These are phyloP conservation scores for Penicillium sp. DNA, from an alignment of 2,329 filamentous ascomycete genomes.

Conservation along the genomic window DNA sequence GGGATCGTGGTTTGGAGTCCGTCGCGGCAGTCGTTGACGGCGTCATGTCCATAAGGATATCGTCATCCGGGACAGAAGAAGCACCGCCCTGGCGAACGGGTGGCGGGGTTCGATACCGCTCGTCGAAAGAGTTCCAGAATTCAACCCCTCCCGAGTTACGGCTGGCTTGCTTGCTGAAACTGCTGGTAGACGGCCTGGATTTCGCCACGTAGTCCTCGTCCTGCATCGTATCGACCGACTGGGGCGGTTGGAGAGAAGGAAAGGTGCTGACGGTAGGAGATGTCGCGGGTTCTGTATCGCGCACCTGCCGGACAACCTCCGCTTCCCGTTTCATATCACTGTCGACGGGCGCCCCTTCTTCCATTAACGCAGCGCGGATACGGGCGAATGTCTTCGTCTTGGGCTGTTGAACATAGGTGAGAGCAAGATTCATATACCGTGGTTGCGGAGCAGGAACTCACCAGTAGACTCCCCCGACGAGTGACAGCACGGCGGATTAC, in stretches of 20 bases:
- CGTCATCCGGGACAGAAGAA: conserved; percentile 48
- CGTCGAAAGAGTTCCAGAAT: conserved; percentile 79
- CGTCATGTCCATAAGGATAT: conserved; percentile 41
- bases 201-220: conserved; percentile 25
- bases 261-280: conserved; percentile 41
- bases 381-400: conserved; percentile 96
- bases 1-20: conserved; percentile 37
- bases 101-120: conserved; percentile 64
- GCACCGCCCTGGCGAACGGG: conserved; percentile 55
- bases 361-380: conserved; percentile 81
- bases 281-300: conserved; percentile 72
- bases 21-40: conserved; percentile 30
- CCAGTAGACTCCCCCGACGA: conserved; percentile 80
- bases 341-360: conserved; percentile 84
- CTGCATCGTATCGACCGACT: conserved; percentile 7
- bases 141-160: conserved; percentile 68
- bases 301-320: conserved; percentile 91
- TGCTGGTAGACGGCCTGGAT: conserved; percentile 57
- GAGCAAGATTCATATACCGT: background rate
- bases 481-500: conserved; percentile 82
- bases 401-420: conserved; percentile 55
- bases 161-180: conserved; percentile 71
- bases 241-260: conserved; percentile 52
- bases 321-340: conserved; percentile 86
- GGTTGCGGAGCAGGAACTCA: conserved; percentile 48